Evolutionary conservation across 805 yeast genomes (phyloP), one percentile per base, ranked within the genome.

Genomic region (Starmerella stigmatis): DNA sequence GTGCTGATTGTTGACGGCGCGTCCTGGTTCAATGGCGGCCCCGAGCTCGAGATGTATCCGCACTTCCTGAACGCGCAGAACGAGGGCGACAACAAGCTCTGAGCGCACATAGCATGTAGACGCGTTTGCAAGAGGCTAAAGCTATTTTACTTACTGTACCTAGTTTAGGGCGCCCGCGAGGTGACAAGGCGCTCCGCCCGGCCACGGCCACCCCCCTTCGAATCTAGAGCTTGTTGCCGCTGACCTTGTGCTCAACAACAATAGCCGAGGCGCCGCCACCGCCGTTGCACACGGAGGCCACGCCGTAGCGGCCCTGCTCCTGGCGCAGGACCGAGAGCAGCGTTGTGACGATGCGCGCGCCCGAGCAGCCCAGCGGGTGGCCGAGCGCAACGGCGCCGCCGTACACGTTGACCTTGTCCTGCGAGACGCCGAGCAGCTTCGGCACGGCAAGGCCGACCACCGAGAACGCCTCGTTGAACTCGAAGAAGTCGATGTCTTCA

Each of bases 191-290:
- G 36, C 22, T 15, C 16, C 26, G 15, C 8, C 17, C 15, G 8
- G 29, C 7, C 12, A 6, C 13, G 20, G 23, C 15, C 13, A 11
- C n/a, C 21, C 5, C 20, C 13, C 9, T 8, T 10, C 10, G 10
- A 13, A 26, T 12, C 49, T 64, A 73, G 36, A 77, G 30, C 40
- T 36, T 36, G 28, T 16, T 36, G 15, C 30, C 22, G n/a, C 8
- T 30, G 15, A n/a, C 15, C 40, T 23, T 60, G 58, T 71, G 77
- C 71, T 88, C 95, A 58, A 92, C 75, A 50, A 92, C 85, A 59
- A 92, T 71, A 21, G 97, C 80, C 46, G 94, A 81, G 41, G 96
- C 97, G 64, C 98, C 99, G 64, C 99, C 99, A 60, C 99, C 99
- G 72, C 99, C 98, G 66, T 92, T 92, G 75, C 98, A 92, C 62